A percentile compares a stretch with the other conserved stretches of the same genome.
Evolutionary conservation across 2,329 filamentous ascomycete species (phyloP).

Genomic region (Kalmusia sp.): DNA sequence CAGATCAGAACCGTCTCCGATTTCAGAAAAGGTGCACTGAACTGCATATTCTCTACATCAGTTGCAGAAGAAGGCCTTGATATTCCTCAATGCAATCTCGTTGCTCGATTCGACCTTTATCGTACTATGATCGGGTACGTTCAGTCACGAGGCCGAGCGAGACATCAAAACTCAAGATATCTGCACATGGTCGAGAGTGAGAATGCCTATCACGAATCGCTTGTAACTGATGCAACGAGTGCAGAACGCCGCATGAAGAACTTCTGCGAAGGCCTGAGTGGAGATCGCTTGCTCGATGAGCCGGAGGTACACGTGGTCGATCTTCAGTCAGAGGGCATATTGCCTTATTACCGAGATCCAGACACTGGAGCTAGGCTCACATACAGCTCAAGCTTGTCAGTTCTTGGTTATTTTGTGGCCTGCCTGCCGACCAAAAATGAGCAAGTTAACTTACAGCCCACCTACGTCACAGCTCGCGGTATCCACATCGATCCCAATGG

Average conservation of each 20-base stretch:
- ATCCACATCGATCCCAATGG: constrained; percentile 13
- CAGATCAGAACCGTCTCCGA: constrained; percentile 77
- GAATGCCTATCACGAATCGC: constrained; percentile 67
- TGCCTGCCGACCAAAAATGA: constrained; percentile 65
- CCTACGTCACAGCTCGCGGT: constrained; percentile 63
- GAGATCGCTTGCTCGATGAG: constrained; percentile 73
- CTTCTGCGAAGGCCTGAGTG: constrained; percentile 78
- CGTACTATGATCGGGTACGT: constrained; percentile 92
- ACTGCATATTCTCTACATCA: constrained; percentile 69
- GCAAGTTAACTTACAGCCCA: constrained; percentile 56
- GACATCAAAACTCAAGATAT: constrained; percentile 79
- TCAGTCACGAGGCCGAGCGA: constrained; percentile 87
- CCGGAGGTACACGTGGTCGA: constrained; percentile 64
- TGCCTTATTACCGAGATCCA: constrained; percentile 66
- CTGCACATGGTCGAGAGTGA: constrained; percentile 80
- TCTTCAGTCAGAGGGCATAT: constrained; percentile 58
- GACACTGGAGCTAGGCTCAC: constrained; percentile 79
- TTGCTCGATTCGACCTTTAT: constrained; percentile 83
- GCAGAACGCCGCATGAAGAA: constrained; percentile 69
- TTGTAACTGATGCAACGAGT: constrained; percentile 65
- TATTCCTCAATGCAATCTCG: constrained; percentile 71
- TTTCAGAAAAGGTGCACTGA: constrained; percentile 65
- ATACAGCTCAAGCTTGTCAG: constrained; percentile 73
- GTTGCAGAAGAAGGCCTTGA: constrained; percentile 72
- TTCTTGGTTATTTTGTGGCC: constrained; percentile 76